phyloP scores from a whole-genome alignment of 2,329 filamentous ascomycete species.

The Colletotrichum sp. region DNA sequence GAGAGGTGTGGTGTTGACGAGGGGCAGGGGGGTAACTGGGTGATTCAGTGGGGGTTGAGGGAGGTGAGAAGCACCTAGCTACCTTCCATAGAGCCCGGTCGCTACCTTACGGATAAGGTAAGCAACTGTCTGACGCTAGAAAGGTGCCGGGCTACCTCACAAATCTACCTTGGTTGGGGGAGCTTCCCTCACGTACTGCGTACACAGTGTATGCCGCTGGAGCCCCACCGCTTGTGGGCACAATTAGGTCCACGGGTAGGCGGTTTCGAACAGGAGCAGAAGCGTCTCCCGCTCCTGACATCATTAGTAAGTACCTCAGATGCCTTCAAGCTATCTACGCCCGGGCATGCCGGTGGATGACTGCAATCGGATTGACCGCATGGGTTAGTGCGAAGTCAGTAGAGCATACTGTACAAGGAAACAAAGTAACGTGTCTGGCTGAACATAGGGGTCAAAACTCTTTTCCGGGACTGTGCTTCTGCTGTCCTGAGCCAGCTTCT shows the following conservation, averaged over 20 bases:
- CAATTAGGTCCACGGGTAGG: background rate
- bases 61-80: background rate
- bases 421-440: background rate
- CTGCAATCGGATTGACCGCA: background rate
- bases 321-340: background rate
- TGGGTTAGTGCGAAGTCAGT: background rate
- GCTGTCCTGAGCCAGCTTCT: background rate
- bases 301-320: background rate
- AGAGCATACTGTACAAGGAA: background rate
- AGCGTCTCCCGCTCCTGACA: background rate
- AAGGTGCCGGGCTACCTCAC: background rate
- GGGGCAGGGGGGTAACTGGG: background rate
- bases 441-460: background rate
- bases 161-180: background rate
- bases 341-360: background rate
- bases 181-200: no score
- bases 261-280: background rate
- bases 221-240: background rate
- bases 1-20: conserved; percentile 3
- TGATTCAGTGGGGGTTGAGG: background rate
- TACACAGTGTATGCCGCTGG: background rate
- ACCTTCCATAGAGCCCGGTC: no score
- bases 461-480: background rate
- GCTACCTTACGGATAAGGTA: background rate
- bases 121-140: background rate